phyloP scores from a whole-genome alignment of 1,284 basidiomycete species.

The Trametes hirsuta region DNA sequence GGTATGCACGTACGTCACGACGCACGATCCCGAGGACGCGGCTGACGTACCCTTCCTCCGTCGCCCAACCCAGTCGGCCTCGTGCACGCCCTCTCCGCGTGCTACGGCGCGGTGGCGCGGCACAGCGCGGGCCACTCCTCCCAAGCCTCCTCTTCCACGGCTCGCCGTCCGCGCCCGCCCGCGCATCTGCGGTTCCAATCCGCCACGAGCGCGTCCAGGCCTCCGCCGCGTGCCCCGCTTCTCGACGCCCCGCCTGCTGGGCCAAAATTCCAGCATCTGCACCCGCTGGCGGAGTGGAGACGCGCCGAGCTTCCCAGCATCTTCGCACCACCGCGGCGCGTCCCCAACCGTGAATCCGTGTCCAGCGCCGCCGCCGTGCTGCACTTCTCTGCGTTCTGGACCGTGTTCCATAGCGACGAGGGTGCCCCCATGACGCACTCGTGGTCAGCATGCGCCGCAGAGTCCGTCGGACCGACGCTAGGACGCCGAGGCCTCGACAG shows the following conservation, averaged over 20 bases:
- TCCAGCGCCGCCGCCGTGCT: not conserved
- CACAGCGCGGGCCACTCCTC: too few species aligned
- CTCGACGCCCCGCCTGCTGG: not conserved
- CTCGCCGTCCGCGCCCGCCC: not conserved
- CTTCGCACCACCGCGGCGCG: not conserved
- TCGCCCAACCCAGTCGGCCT: too few species aligned
- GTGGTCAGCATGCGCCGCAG: too few species aligned
- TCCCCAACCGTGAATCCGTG: not conserved
- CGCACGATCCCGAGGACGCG: too few species aligned
- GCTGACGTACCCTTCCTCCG: too few species aligned
- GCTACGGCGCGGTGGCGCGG: too few species aligned
- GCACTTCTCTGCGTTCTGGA: constrained; percentile 1
- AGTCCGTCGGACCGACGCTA: too few species aligned
- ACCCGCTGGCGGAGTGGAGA: not conserved
- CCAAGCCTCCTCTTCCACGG: not conserved
- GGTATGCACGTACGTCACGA: too few species aligned
- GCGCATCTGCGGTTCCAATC: not conserved
- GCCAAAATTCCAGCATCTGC: not conserved
- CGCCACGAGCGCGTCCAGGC: not conserved
- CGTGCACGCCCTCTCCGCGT: too few species aligned
- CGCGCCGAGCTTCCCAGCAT: constrained; percentile 9
- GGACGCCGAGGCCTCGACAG: too few species aligned
- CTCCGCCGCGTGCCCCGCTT: constrained; percentile 10
- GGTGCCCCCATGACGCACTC: constrained; percentile 11
- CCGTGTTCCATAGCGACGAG: constrained; percentile 22